These are phyloP conservation scores for Torulaspora pretoriensis DNA, from an alignment of 1,139 yeast species.

Conservation along the genomic window DNA sequence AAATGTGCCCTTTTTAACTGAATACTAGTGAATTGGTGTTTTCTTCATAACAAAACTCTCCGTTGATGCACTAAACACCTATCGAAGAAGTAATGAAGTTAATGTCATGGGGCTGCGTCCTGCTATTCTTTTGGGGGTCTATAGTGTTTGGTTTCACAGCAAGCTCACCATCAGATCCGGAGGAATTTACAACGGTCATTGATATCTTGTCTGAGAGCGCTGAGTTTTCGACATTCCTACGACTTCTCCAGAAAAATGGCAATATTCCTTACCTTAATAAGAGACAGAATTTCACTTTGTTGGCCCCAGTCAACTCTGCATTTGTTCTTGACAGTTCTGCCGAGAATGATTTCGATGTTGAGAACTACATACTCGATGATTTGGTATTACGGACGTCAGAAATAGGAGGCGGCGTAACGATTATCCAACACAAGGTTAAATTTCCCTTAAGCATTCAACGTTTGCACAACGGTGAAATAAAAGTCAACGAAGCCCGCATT, in stretches of 20 bases:
- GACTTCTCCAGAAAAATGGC: conserved; percentile 62
- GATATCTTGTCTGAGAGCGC: conserved; percentile 73
- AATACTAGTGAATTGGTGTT: neutral
- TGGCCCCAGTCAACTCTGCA: conserved; percentile 88
- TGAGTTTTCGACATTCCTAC: conserved; percentile 66
- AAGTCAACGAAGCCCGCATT: conserved; percentile 50
- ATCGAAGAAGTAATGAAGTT: neutral
- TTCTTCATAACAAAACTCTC: neutral
- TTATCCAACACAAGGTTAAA: conserved; percentile 18
- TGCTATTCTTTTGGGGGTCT: neutral
- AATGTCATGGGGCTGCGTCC: neutral
- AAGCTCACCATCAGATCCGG: neutral
- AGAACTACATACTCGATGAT: conserved; percentile 28
- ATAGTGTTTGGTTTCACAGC: neutral
- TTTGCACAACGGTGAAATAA: conserved; percentile 19
- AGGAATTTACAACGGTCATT: conserved; percentile 48
- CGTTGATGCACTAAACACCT: neutral
- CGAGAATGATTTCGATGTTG: conserved; percentile 20
- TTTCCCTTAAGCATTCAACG: conserved; percentile 24
- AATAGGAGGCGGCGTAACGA: conserved; percentile 19
- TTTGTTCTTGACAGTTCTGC: conserved; percentile 41
- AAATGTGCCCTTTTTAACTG: too few species aligned
- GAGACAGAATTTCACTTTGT: conserved; percentile 62
- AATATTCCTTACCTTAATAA: conserved; percentile 65
- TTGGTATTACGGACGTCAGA: conserved; percentile 18